phyloP scores from a whole-genome alignment of 2,329 filamentous ascomycete genomes.

The Fusarium newnesense region DNA sequence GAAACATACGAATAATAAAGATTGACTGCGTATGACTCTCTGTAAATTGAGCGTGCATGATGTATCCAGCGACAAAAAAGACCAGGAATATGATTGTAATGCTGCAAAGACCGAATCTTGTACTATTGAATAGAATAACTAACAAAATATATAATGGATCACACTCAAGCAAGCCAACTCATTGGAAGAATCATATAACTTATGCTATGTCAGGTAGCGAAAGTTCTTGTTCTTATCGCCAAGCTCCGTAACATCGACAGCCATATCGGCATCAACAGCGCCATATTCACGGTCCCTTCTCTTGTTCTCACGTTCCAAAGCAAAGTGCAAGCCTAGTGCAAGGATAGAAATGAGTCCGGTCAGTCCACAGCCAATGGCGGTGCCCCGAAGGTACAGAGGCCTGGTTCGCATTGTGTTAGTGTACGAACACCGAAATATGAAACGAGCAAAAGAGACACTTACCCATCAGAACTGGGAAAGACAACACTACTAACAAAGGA shows the following conservation, averaged over 20 bases:
- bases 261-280: conserved; percentile 2
- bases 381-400: conserved; percentile 9
- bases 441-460: not conserved
- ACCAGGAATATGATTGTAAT: not conserved
- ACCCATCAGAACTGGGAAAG: conserved; percentile 18
- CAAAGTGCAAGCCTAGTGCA: conserved; percentile 8
- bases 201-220: not conserved
- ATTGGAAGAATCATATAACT: fast-evolving
- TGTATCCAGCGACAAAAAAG: no score
- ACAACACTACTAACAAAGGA: conserved; percentile 18
- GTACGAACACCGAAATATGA: not conserved
- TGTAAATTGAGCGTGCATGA: fast-evolving
- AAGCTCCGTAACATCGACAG: conserved; percentile 15
- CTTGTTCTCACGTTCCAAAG: conserved; percentile 9
- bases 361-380: conserved; percentile 19
- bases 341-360: conserved; percentile 9
- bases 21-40: not conserved
- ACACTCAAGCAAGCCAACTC: no score
- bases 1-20: fast-evolving
- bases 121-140: not conserved
- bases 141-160: fast-evolving
- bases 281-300: conserved; percentile 9
- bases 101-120: not conserved
- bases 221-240: conserved; percentile 26
- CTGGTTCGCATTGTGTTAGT: not conserved